Evolutionary conservation across 257 asterid genomes (phyloP).

Genomic region (Galeopsis tetrahit): DNA sequence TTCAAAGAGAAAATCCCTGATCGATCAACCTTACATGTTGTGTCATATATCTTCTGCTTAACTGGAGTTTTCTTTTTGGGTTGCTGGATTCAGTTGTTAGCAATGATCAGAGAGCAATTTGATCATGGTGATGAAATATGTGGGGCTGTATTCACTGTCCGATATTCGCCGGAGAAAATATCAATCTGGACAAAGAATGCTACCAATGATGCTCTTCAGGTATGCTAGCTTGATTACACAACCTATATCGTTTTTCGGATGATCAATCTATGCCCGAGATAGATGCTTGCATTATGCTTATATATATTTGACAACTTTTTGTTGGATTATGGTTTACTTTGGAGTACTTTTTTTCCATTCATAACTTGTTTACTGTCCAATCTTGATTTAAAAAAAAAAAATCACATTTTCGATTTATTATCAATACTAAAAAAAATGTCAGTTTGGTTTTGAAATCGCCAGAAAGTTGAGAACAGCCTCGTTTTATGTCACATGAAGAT

Average conservation of each 20-base stretch:
- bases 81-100: constrained; percentile 66
- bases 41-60: background rate
- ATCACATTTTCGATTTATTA: too few relatives aligned
- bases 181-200: constrained; percentile 96
- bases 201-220: constrained; percentile 93
- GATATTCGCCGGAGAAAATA: constrained; percentile 75
- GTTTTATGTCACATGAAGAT: too few relatives aligned
- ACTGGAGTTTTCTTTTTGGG: background rate
- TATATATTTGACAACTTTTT: background rate
- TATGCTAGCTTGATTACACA: constrained; percentile 32
- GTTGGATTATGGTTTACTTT: background rate
- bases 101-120: constrained; percentile 96
- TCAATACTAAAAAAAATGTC: too few relatives aligned
- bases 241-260: background rate
- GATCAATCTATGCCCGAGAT: background rate
- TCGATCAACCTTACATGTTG: background rate
- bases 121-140: constrained; percentile 93
- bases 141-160: constrained; percentile 90
- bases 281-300: background rate
- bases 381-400: too few relatives aligned
- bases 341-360: too few relatives aligned
- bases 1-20: constrained; percentile 68
- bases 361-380: too few relatives aligned
- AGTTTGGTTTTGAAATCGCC: too few relatives aligned
- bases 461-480: too few relatives aligned